phyloP scores from a whole-genome alignment of 495 filamentous ascomycete species.

The Hypoxylon cercidicola region DNA sequence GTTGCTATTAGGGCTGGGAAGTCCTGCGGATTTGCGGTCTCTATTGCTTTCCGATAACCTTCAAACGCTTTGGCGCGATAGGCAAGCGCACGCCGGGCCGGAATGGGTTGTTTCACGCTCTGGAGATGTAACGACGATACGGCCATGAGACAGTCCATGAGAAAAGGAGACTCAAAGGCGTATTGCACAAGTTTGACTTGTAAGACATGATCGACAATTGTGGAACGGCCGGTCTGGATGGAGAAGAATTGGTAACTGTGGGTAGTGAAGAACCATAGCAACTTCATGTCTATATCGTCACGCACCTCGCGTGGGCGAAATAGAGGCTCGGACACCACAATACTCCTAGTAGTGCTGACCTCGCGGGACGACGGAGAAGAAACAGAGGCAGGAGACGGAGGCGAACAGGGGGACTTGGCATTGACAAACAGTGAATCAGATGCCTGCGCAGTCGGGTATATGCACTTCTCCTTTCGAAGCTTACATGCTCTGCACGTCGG shows the following conservation, averaged over 20 bases:
- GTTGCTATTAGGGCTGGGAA: constrained; percentile 54
- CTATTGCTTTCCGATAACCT: constrained; percentile 58
- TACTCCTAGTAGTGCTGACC: constrained; percentile 19
- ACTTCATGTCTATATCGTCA: constrained; percentile 51
- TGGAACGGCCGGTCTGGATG: constrained; percentile 43
- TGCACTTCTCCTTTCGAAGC: constrained; percentile 55
- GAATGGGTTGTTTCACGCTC: constrained; percentile 40
- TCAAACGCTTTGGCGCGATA: constrained; percentile 57
- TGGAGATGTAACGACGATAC: constrained; percentile 57
- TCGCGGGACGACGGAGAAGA: constrained; percentile 20
- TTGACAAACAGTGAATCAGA: constrained; percentile 21
- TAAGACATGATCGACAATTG: constrained; percentile 51
- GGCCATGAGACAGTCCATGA: constrained; percentile 62
- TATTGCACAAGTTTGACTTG: constrained; percentile 56
- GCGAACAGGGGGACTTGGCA: constrained; percentile 18
- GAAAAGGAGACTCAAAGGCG: constrained; percentile 58
- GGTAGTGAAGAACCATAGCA: constrained; percentile 56
- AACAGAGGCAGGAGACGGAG: constrained; percentile 7
- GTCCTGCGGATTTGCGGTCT: constrained; percentile 48
- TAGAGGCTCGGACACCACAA: constrained; percentile 49
- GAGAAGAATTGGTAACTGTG: constrained; percentile 52
- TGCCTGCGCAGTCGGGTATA: constrained; percentile 45
- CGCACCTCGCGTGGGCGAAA: constrained; percentile 42
- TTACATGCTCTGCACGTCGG: constrained; percentile 59
- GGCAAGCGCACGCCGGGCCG: constrained; percentile 38